Evolutionary conservation across 371 early-diverging fungal species (phyloP).

Genomic region (Capniomyces stellatus): DNA sequence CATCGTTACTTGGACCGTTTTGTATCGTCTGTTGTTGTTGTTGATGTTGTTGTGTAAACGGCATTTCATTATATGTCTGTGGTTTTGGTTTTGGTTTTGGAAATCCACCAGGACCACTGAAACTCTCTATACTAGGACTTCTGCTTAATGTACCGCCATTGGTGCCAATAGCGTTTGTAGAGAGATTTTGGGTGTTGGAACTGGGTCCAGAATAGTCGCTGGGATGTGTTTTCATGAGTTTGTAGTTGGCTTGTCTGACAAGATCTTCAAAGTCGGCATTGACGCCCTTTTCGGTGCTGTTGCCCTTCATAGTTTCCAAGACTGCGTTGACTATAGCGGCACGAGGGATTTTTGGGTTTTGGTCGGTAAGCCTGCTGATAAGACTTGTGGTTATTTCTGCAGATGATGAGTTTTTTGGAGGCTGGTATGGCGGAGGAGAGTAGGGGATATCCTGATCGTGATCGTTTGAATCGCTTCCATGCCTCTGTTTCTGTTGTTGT

Average conservation of each 20-base stretch:
- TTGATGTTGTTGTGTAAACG: no score
- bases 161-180: neutral
- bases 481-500: no score
- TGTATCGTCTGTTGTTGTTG: neutral
- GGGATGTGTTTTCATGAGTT: no score
- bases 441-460: neutral
- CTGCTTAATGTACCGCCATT: neutral
- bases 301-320: neutral
- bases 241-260: neutral
- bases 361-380: neutral
- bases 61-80: no score
- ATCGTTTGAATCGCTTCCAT: no score
- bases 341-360: neutral
- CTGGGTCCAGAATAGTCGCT: no score
- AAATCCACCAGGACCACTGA: no score
- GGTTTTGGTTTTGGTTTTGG: no score
- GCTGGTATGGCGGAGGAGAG: constrained; percentile 12
- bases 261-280: neutral
- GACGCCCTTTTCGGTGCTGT: neutral
- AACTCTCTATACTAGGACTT: neutral
- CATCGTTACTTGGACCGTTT: neutral
- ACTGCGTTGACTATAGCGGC: neutral
- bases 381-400: neutral
- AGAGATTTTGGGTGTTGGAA: no score
- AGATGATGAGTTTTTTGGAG: neutral